phyloP scores from a whole-genome alignment of 2,329 filamentous ascomycete genomes.

The Claviceps quebecensis region DNA sequence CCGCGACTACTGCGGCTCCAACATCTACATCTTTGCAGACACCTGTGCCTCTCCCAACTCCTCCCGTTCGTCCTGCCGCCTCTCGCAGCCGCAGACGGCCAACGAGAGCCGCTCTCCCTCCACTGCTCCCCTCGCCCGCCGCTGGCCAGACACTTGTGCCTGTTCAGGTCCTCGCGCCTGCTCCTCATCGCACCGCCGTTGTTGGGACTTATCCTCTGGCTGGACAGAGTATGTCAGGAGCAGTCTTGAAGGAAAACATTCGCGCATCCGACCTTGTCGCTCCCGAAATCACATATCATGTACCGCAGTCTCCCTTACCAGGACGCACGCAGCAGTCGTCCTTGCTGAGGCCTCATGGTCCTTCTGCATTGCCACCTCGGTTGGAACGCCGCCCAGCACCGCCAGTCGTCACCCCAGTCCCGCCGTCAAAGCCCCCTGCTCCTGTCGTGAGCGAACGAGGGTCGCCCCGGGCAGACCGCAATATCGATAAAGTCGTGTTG shows the following conservation, averaged over 20 bases:
- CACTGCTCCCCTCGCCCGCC: neutral
- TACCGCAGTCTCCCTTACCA: conserved; percentile 19
- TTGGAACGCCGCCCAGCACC: conserved; percentile 15
- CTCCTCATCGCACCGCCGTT: conserved; percentile 1
- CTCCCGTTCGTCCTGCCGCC: conserved; percentile 12
- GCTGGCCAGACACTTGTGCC: conserved; percentile 1
- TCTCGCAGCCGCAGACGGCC: conserved; percentile 9
- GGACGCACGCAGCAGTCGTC: conserved; percentile 14
- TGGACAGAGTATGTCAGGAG: conserved; percentile 4
- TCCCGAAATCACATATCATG: conserved; percentile 28
- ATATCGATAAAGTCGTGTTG: conserved; percentile 75
- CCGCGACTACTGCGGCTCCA: conserved; percentile 5
- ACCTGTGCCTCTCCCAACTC: conserved; percentile 7
- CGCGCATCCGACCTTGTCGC: conserved; percentile 23
- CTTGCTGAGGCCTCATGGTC: conserved; percentile 21
- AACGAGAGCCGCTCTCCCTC: neutral
- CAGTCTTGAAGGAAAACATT: conserved; percentile 10
- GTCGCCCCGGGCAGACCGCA: conserved; percentile 44
- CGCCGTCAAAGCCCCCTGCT: conserved; percentile 21
- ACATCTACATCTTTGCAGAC: conserved; percentile 9
- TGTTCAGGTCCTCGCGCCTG: neutral
- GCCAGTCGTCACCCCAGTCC: conserved; percentile 18
- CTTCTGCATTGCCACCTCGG: conserved; percentile 17
- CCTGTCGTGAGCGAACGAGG: conserved; percentile 17
- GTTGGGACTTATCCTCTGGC: neutral